Conservation (phyloP, 257 asterid species). For the Vinca minor region DNA sequence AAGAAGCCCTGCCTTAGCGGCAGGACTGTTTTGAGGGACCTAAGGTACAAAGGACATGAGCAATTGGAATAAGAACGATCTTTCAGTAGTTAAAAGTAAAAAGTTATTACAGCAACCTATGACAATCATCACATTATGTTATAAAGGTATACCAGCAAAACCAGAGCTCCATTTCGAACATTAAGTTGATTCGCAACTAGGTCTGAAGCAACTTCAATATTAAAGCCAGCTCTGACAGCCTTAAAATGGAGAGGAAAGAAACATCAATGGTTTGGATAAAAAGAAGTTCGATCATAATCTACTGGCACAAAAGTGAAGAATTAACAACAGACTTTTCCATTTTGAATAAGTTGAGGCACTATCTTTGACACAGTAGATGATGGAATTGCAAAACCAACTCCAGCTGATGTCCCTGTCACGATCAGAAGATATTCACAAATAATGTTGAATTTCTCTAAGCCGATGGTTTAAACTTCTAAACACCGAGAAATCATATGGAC, state of each 20-base stretch:
- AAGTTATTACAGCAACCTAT: not conserved
- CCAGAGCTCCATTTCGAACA: conserved; percentile 83
- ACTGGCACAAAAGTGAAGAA: not conserved
- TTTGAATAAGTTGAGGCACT: conserved; percentile 86
- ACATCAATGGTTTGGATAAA: not conserved
- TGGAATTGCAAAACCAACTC: conserved; percentile 94
- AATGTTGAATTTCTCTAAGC: not conserved
- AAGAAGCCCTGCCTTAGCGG: conserved; percentile 64
- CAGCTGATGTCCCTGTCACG: conserved; percentile 84
- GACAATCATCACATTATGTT: not conserved
- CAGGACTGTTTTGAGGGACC: conserved; percentile 74
- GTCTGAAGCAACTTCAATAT: conserved; percentile 72
- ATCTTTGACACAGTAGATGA: conserved; percentile 78
- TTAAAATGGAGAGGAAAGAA: conserved; percentile 13
- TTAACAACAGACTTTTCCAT: conserved; percentile 57
- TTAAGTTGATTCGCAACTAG: conserved; percentile 79
- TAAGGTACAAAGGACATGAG: conserved; percentile 15
- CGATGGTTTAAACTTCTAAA: not conserved
- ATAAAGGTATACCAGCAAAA: conserved; percentile 48
- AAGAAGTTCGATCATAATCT: not conserved
- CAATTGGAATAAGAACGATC: not conserved
- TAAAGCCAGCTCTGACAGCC: conserved; percentile 81
- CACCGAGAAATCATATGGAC: not conserved
- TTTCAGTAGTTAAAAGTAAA: not conserved
- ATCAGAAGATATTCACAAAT: not conserved